Conservation (phyloP, 164 flowering plant species). For the Akebia trifoliata region DNA sequence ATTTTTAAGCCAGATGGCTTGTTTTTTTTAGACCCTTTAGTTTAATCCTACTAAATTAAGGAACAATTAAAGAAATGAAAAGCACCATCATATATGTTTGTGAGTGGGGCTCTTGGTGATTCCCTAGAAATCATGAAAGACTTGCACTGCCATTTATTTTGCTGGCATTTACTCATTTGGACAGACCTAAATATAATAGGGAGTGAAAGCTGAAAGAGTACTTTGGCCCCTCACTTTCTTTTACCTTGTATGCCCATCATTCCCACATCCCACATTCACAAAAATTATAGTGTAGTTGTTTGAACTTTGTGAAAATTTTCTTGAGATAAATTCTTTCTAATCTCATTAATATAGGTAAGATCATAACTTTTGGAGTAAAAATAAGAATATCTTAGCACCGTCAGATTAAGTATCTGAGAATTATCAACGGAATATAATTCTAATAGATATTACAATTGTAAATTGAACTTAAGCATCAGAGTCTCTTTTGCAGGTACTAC, state of each 20-base stretch:
- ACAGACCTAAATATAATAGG: slow-evolving; percentile 6
- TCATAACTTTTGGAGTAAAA: no score
- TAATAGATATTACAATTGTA: no score
- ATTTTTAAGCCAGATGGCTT: neutral
- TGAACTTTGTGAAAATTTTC: no score
- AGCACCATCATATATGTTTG: slow-evolving; percentile 15
- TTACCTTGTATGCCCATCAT: neutral
- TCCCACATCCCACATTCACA: neutral
- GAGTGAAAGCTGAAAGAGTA: neutral
- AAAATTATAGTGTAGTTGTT: neutral
- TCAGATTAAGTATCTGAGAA: no score
- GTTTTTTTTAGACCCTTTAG: neutral
- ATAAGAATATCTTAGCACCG: no score
- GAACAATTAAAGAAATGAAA: neutral
- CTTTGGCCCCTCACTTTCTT: slow-evolving; percentile 11
- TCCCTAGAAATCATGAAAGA: slow-evolving; percentile 25
- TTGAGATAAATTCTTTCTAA: no score
- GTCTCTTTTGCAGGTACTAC: no score
- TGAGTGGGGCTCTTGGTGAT: slow-evolving; percentile 14
- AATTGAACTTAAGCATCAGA: no score
- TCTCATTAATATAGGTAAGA: no score
- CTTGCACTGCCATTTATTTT: slow-evolving; percentile 7
- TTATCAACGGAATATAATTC: no score
- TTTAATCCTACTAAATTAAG: neutral
- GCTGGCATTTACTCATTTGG: slow-evolving; percentile 4